phyloP scores from a whole-genome alignment of 768 basidiomycete genomes.

The Tricholoma sp. region DNA sequence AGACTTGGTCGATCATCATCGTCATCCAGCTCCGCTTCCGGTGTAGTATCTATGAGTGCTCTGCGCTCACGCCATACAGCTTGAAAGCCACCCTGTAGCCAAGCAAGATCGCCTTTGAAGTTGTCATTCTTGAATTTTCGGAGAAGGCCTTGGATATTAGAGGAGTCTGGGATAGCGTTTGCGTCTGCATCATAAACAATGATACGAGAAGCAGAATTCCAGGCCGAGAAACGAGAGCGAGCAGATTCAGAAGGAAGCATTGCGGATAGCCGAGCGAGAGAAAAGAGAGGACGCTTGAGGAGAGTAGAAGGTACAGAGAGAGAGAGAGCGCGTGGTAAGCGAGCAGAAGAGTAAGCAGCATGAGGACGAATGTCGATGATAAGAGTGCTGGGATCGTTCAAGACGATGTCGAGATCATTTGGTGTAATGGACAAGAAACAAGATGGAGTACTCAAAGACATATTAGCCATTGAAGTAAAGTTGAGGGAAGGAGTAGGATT shows the following conservation, averaged over 20 bases:
- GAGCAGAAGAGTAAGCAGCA: slow-evolving; percentile 61
- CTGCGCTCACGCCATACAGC: slow-evolving; percentile 53
- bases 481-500: slow-evolving; percentile 16
- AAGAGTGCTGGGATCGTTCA: slow-evolving; percentile 40
- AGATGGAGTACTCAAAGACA: slow-evolving; percentile 12
- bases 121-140: slow-evolving; percentile 62
- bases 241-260: slow-evolving; percentile 71
- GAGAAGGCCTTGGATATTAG: slow-evolving; percentile 68
- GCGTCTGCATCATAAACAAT: slow-evolving; percentile 88
- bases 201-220: slow-evolving; percentile 57
- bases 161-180: slow-evolving; percentile 47
- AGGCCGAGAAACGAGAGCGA: slow-evolving; percentile 54
- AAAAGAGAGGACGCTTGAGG: slow-evolving; percentile 85
- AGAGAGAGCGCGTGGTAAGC: slow-evolving; percentile 68
- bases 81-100: slow-evolving; percentile 82
- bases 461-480: slow-evolving; percentile 18
- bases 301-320: slow-evolving; percentile 93
- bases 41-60: slow-evolving; percentile 47
- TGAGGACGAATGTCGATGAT: slow-evolving; percentile 88
- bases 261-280: slow-evolving; percentile 66
- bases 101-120: slow-evolving; percentile 58
- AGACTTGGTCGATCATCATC: slow-evolving; percentile 22
- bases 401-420: slow-evolving; percentile 22
- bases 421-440: slow-evolving; percentile 21
- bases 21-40: slow-evolving; percentile 52